Evolutionary conservation across 495 filamentous ascomycete genomes (phyloP).

Genomic region (Neurospora hispaniola): DNA sequence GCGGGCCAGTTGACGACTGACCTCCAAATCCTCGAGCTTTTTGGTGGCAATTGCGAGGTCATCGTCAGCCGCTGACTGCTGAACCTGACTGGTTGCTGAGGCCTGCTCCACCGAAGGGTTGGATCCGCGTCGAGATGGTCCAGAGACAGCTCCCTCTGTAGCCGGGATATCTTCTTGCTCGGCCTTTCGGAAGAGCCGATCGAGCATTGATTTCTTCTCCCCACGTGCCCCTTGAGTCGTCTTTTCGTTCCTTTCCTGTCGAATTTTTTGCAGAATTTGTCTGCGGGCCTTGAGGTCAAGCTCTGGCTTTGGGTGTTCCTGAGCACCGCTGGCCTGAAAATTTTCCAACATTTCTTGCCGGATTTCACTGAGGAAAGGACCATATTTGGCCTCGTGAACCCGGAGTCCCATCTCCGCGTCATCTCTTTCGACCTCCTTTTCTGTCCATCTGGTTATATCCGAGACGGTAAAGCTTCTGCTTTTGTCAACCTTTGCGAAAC

Average conservation of each 20-base stretch:
- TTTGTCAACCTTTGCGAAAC: neutral
- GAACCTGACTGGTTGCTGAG: neutral
- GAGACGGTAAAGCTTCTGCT: neutral
- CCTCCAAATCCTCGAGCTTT: conserved; percentile 11
- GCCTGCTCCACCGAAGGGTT: neutral
- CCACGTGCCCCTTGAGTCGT: neutral
- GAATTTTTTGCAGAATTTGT: neutral
- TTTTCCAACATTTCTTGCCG: conserved; percentile 6
- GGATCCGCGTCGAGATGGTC: neutral
- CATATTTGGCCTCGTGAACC: conserved; percentile 8
- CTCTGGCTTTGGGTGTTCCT: neutral
- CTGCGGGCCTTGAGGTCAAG: neutral
- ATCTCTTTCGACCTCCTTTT: conserved; percentile 8
- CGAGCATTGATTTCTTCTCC: neutral
- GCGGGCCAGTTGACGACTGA: conserved; percentile 9
- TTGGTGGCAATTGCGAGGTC: conserved; percentile 6
- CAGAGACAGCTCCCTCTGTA: neutral
- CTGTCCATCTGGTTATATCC: neutral
- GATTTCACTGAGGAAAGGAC: conserved; percentile 6
- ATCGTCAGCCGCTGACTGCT: neutral
- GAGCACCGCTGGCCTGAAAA: neutral
- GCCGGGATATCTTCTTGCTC: neutral
- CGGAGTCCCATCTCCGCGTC: conserved; percentile 13
- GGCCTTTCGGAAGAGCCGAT: neutral
- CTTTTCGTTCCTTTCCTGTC: neutral